Percentiles rank a stretch among this genome's conserved stretches.
These are phyloP conservation scores for Passiflora organensis DNA, from an alignment of 345 rosid genomes.

Conservation along the genomic window DNA sequence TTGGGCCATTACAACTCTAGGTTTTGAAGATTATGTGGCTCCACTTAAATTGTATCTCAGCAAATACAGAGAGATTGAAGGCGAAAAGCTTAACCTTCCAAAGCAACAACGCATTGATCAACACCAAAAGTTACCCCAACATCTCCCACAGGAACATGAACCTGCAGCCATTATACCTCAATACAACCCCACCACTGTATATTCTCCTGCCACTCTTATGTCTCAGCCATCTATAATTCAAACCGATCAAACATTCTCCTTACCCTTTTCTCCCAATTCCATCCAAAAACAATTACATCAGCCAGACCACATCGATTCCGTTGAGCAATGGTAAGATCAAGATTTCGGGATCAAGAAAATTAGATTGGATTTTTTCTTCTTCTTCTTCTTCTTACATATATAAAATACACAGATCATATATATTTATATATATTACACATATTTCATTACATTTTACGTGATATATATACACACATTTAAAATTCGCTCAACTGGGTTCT, in stretches of 20 bases:
- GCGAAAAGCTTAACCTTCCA: constrained; percentile 7
- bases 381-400: no score
- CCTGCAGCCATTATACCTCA: constrained; percentile 1
- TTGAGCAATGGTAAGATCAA: constrained; percentile 38
- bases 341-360: no score
- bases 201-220: constrained; percentile 32
- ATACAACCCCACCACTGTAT: constrained; percentile 29
- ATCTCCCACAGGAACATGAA: constrained; percentile 18
- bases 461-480: no score
- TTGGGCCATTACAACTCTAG: constrained; percentile 17
- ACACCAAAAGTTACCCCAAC: constrained; percentile 27
- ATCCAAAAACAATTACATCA: constrained; percentile 53
- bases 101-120: constrained; percentile 13
- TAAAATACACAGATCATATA: no score
- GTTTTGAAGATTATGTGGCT: constrained; percentile 17
- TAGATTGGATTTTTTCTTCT: no score
- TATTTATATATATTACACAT: no score
- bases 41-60: constrained; percentile 11
- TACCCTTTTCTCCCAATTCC: constrained; percentile 55
- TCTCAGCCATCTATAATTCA: constrained; percentile 42
- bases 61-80: constrained; percentile 17
- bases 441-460: no score
- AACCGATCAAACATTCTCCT: constrained; percentile 39
- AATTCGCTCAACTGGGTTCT: no score
- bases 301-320: constrained; percentile 56